A percentile compares a stretch with the other conserved stretches of the same genome.
Conservation (phyloP, 169 alveolate genomes). For the Plasmodium yoelii region DNA sequence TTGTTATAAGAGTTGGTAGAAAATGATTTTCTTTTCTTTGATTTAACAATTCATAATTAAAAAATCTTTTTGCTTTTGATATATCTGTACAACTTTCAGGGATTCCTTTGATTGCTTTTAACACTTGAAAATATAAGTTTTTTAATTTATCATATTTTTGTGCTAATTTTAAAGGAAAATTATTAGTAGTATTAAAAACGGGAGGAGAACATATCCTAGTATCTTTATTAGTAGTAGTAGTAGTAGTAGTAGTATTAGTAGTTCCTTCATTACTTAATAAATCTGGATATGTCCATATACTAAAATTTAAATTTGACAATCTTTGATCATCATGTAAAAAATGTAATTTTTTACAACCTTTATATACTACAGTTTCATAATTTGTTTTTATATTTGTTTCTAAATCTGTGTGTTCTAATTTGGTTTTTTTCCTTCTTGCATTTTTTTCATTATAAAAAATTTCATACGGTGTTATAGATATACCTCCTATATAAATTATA, state of each 20-base stretch:
- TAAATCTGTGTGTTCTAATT: conserved; percentile 64
- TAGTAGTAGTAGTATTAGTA: too few species aligned
- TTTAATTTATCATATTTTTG: conserved; percentile 58
- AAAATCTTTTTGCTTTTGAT: conserved; percentile 61
- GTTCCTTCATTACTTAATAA: conserved; percentile 2
- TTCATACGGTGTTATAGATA: conserved; percentile 77
- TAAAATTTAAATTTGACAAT: conserved; percentile 47
- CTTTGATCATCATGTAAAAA: conserved; percentile 64
- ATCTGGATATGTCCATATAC: conserved; percentile 74
- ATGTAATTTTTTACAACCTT: conserved; percentile 58
- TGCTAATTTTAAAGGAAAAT: conserved; percentile 60
- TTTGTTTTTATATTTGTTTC: conserved; percentile 57
- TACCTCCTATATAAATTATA: conserved; percentile 79
- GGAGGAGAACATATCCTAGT: conserved; percentile 18
- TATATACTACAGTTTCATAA: conserved; percentile 60
- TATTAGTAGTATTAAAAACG: conserved; percentile 28
- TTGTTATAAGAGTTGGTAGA: conserved; percentile 75
- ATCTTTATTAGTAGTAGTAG: neutral
- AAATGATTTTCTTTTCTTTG: conserved; percentile 79
- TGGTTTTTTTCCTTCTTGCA: conserved; percentile 36
- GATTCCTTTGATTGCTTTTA: conserved; percentile 47
- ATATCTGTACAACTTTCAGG: conserved; percentile 46
- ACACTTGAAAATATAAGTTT: conserved; percentile 35
- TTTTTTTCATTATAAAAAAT: conserved; percentile 82
- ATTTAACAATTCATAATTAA: conserved; percentile 71